Percentiles rank a stretch among this genome's conserved stretches.
Conservation (phyloP, 2,329 filamentous ascomycete genomes). For the Falciphora oryzae region DNA sequence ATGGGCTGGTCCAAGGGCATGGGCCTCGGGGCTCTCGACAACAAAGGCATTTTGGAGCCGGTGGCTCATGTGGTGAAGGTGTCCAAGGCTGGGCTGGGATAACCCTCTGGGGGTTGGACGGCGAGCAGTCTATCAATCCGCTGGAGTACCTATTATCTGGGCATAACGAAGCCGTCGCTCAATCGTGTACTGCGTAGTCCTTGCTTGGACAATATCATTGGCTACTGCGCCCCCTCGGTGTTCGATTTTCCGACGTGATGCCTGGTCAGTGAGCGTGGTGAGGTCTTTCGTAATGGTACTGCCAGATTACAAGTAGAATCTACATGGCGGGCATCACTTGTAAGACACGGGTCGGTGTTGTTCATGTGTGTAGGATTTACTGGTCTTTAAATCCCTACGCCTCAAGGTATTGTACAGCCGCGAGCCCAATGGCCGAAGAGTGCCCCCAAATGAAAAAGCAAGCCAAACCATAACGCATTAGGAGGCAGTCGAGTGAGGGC, state of each 20-base stretch:
- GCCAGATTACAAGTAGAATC: not conserved
- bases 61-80: slow-evolving; percentile 84
- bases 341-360: not conserved
- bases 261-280: no score
- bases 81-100: slow-evolving; percentile 77
- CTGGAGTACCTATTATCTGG: no score
- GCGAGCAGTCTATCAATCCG: no score
- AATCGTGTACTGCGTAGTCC: no score
- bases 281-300: no score
- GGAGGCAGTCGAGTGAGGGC: slow-evolving; percentile 47
- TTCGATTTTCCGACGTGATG: no score
- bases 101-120: slow-evolving; percentile 12
- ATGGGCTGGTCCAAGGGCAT: slow-evolving; percentile 95
- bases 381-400: slow-evolving; percentile 50
- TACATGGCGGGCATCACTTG: not conserved
- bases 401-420: slow-evolving; percentile 69
- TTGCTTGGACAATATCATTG: no score
- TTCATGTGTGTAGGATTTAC: slow-evolving; percentile 54
- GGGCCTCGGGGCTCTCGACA: slow-evolving; percentile 72
- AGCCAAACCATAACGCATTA: slow-evolving; percentile 72
- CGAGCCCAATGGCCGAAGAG: slow-evolving; percentile 67
- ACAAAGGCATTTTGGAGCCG: slow-evolving; percentile 83
- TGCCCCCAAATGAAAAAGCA: slow-evolving; percentile 53
- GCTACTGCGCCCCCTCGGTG: no score
- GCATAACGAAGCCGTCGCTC: no score